Evolutionary conservation across 768 basidiomycete species (phyloP).

Genomic region (Trametes meyenii): DNA sequence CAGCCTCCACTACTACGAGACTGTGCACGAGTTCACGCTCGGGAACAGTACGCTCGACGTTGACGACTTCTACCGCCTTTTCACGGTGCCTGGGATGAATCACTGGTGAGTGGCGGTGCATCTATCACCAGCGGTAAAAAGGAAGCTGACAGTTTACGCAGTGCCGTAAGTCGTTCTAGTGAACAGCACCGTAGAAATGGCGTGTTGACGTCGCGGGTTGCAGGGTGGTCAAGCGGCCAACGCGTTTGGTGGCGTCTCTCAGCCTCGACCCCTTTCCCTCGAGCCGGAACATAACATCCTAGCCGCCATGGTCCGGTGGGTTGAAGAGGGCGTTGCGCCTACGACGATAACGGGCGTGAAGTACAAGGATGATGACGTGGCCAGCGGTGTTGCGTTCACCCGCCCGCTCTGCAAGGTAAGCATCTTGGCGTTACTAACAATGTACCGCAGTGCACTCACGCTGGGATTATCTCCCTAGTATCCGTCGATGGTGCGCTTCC

Average conservation of each 20-base stretch:
- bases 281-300: constrained; percentile 31
- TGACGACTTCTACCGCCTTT: constrained; percentile 36
- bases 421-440: not conserved
- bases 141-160: not conserved
- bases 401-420: constrained; percentile 23
- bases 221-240: constrained; percentile 29
- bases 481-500: constrained; percentile 7
- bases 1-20: constrained; percentile 31
- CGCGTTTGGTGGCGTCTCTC: constrained; percentile 23
- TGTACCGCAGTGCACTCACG: not conserved
- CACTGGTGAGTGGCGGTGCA: constrained; percentile 25
- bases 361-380: constrained; percentile 9
- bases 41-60: constrained; percentile 24
- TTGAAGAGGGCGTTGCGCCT: constrained; percentile 34
- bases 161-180: not conserved
- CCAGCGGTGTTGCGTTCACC: constrained; percentile 16
- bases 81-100: constrained; percentile 35
- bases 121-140: not conserved
- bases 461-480: not conserved
- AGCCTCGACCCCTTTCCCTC: constrained; percentile 12
- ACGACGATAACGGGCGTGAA: constrained; percentile 23
- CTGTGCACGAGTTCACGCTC: constrained; percentile 28
- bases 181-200: too few relatives aligned
- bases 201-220: not conserved
- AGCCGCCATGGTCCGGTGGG: constrained; percentile 33